These are phyloP conservation scores for Endocalyx cinctus DNA, from an alignment of 2,329 filamentous ascomycete species.

Conservation along the genomic window DNA sequence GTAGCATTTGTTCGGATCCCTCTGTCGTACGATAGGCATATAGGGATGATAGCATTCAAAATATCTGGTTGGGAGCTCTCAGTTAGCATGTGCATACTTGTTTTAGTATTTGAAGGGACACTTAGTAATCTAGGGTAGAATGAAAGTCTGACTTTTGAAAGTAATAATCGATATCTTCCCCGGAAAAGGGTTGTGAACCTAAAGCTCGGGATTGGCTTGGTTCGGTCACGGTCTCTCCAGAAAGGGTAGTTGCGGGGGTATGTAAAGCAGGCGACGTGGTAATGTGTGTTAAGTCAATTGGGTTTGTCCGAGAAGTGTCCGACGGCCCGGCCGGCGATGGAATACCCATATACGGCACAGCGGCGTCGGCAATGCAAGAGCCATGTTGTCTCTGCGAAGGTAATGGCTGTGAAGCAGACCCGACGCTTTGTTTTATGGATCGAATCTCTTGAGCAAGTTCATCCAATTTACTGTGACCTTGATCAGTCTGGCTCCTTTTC, in stretches of 20 bases:
- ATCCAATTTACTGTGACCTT: constrained; percentile 46
- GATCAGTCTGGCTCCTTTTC: constrained; percentile 3
- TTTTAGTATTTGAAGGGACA: background rate
- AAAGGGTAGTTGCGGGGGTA: constrained; percentile 22
- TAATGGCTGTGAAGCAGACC: constrained; percentile 13
- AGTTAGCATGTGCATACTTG: no score
- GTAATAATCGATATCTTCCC: constrained; percentile 51
- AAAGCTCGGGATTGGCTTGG: constrained; percentile 37
- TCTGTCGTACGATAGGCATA: constrained; percentile 45
- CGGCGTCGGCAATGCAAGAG: no score
- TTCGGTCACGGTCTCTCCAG: constrained; percentile 14
- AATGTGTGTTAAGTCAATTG: constrained; percentile 7
- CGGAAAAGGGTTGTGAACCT: constrained; percentile 43
- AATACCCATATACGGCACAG: constrained; percentile 12
- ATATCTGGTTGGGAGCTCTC: constrained; percentile 32
- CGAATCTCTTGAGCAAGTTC: constrained; percentile 51
- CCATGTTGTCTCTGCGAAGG: no score
- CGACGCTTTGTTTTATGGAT: constrained; percentile 49
- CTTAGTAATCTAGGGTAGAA: background rate
- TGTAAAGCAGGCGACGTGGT: constrained; percentile 23
- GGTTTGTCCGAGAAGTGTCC: constrained; percentile 7
- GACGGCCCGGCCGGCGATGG: constrained; percentile 15
- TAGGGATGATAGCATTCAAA: constrained; percentile 49
- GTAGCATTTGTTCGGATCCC: constrained; percentile 48
- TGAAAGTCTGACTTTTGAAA: constrained; percentile 43